Evolutionary conservation across 768 basidiomycete genomes (phyloP), one percentile per base, ranked within the genome.

Genomic region (Agrocybe pediades): DNA sequence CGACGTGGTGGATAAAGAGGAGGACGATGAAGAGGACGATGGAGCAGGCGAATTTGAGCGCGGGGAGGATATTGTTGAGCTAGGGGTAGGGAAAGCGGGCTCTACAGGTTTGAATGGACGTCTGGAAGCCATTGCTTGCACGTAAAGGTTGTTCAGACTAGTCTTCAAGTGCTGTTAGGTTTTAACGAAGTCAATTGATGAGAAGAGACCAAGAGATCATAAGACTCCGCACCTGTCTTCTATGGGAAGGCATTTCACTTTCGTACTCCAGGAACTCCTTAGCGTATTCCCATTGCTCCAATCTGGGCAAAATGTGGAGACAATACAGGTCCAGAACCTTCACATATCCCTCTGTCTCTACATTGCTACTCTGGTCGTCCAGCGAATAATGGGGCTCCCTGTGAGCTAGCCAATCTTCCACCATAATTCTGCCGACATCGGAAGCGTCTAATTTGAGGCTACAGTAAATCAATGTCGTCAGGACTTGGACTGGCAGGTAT

Each of bases 231-330:
- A 91, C 91, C 73, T 79, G 73, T 69, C 82, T 76, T 46, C 67
- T 72, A 17, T 74, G 70, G 1, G 65, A 58, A 16, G 77, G 60
- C 23, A 93, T 73, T 62, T 92, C 88, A 21, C 73, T 73, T 64
- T 93, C 91, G 58, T 88, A 88, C 36, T 80, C 74, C 53, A 94
- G 64, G 64, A 92, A 92, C 58, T 90, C 89, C 47, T 73, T 77
- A 15, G 86, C 88, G 61, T 91, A 90, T 17, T 86, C 84, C 91
- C 91, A 93, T 62, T 90, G 85, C 44, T 81, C 82, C 23, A 93
- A 65, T 43, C 82, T 81, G 0, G 91, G 88, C 29, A 94, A 69
- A 29, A 93, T 71, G 53, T 86, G 84, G 15, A 92, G 71, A 60
- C 84, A 85, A 68, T 93, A 94, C 9, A 90, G 67, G 58, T 92